Evolutionary conservation across 2,329 filamentous ascomycete genomes (phyloP).

Genomic region (Tolypocladium ophioglossoides): DNA sequence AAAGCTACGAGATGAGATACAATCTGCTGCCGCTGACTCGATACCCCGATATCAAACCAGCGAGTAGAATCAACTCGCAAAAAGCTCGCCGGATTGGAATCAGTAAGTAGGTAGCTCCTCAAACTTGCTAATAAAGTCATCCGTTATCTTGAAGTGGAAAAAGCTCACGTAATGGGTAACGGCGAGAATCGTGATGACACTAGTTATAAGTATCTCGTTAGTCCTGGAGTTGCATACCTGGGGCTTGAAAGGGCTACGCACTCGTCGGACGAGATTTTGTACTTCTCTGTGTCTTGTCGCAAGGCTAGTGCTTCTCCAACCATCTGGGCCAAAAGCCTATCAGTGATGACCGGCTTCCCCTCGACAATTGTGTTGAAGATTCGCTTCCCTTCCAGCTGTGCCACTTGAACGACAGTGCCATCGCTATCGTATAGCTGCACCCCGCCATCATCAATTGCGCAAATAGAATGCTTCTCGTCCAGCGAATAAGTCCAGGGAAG

Average conservation of each 20-base stretch:
- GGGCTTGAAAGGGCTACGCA: not conserved
- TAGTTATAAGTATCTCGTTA: not conserved
- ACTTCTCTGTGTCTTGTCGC: not conserved
- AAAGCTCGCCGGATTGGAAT: not conserved
- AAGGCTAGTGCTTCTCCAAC: constrained; percentile 1
- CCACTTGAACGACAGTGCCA: not conserved
- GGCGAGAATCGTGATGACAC: not conserved
- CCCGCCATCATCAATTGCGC: constrained; percentile 2
- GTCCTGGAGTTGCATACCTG: not conserved
- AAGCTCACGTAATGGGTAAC: not conserved
- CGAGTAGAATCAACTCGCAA: not conserved
- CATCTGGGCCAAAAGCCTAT: not conserved
- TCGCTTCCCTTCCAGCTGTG: not conserved
- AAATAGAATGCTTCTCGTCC: not conserved
- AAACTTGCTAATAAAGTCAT: not conserved
- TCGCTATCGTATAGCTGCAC: not conserved
- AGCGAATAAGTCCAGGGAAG: not conserved
- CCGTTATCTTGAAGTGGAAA: not conserved
- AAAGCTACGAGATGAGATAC: not conserved
- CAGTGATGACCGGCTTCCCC: not conserved
- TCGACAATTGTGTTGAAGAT: not conserved
- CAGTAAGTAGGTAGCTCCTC: not conserved
- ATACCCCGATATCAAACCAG: not conserved
- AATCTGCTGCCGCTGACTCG: not conserved
- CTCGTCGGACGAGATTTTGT: not conserved